These are phyloP conservation scores for Blastobotrys serpentis DNA, from an alignment of 1,139 yeast species.

Conservation along the genomic window DNA sequence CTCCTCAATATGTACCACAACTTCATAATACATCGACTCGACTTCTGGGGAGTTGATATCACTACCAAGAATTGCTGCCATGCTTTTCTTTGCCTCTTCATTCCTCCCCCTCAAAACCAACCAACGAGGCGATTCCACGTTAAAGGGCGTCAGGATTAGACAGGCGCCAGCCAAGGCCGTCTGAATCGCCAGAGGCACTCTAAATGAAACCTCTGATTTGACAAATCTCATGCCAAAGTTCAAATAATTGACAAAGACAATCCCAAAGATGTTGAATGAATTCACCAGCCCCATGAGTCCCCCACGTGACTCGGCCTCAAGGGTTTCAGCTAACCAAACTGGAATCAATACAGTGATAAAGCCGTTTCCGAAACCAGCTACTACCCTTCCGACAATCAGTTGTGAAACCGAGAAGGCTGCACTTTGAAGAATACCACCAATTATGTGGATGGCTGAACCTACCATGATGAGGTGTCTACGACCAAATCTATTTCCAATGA, in stretches of 20 bases:
- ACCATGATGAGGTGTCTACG: constrained; percentile 8
- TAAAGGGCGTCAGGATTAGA: constrained; percentile 10
- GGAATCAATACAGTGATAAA: constrained; percentile 25
- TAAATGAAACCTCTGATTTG: constrained; percentile 8
- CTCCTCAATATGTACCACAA: constrained; percentile 9
- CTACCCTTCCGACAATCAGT: constrained; percentile 67
- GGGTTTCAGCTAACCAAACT: constrained; percentile 23
- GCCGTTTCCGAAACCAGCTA: constrained; percentile 53
- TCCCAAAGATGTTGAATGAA: constrained; percentile 53
- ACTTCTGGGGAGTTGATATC: constrained; percentile 10
- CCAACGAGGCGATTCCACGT: constrained; percentile 56
- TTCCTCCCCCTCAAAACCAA: constrained; percentile 62
- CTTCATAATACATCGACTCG: constrained; percentile 7
- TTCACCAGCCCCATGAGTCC: constrained; percentile 7
- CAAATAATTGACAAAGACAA: constrained; percentile 37
- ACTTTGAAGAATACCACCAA: constrained; percentile 55
- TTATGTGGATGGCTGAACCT: constrained; percentile 12
- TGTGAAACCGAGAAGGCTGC: constrained; percentile 71
- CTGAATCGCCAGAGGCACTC: constrained; percentile 15
- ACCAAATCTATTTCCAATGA: constrained; percentile 10
- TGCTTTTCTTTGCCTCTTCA: constrained; percentile 49
- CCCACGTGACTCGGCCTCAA: constrained; percentile 25
- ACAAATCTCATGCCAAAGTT: constrained; percentile 14
- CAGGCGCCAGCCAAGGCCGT: constrained; percentile 5
- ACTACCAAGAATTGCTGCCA: constrained; percentile 14